Base-by-base conservation (phyloP, 768 basidiomycete species). In the Hortiboletus campestris region DNA sequence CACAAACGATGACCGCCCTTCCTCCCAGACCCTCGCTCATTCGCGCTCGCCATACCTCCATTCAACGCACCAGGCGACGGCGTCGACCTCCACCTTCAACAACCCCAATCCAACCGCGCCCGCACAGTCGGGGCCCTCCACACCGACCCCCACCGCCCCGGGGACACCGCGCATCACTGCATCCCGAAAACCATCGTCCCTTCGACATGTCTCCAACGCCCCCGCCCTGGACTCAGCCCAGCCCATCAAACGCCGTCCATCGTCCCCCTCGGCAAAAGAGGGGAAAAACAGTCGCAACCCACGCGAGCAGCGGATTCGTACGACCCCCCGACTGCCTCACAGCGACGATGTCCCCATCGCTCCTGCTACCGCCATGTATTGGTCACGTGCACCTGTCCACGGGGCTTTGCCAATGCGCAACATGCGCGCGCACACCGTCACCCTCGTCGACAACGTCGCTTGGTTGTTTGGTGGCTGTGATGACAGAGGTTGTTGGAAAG, bases 401-500 rank as follows among this genome's bases (percentile, higher is more conserved):
- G 91, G 91, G 0, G 53, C 73, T 0, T 59, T 90, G 32, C 89
- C 91, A 2, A 80, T 75, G 62, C 79, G 82, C 49, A 81, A 80
- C 11, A 82, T 94, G 75, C 82, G 93, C 5, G 89, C 91, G 3
- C 93, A 94, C 67, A 91, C 82, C 6, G 87, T 88, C 41, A 95
- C 89, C 1, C 75, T 95, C 44, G 85, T 94, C 19, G 93, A 94
- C 56, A 81, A 84, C 42, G 76, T 83, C 32, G 89, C 88, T 0
- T 98, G 93, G 91, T 64, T 95, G 29, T 88, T 95, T 62, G 94
- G 94, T 10, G 94, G 94, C 2, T 92, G 90, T 59, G 93, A 95
- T 59, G 89, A 89, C 56, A 82, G 81, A 63, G 85, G 84, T 16
- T 85, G 83, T 55, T 84, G 81, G 71, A 81, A 78, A 61, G 90